phyloP scores from a whole-genome alignment of 139 green algal species.

The Chloropicon primus region DNA sequence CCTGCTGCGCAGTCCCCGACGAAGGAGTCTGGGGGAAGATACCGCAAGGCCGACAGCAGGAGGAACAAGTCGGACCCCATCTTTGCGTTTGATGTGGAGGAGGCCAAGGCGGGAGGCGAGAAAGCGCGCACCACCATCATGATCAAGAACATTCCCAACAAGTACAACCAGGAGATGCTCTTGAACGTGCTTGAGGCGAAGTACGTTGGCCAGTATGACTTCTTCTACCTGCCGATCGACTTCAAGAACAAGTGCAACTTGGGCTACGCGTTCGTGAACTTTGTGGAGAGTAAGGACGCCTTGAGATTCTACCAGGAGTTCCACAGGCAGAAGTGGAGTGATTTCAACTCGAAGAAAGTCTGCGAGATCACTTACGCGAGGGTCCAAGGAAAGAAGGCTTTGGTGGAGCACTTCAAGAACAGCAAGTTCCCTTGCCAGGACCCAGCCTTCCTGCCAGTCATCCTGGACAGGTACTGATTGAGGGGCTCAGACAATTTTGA shows the following conservation, averaged over 20 bases:
- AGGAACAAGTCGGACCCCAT: not conserved
- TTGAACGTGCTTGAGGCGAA: constrained; percentile 70
- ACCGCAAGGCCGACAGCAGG: no score
- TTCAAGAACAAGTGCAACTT: constrained; percentile 99
- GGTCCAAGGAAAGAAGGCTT: constrained; percentile 27
- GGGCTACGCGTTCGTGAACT: constrained; percentile 98
- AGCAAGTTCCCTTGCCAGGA: constrained; percentile 32
- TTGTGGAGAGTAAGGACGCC: constrained; percentile 64
- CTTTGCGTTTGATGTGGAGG: not conserved
- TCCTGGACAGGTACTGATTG: no score
- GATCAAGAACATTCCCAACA: constrained; percentile 99
- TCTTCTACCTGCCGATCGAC: constrained; percentile 63
- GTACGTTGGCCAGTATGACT: constrained; percentile 48
- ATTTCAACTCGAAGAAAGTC: constrained; percentile 73
- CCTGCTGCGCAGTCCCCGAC: no score
- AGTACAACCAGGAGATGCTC: constrained; percentile 99
- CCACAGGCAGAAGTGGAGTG: constrained; percentile 84
- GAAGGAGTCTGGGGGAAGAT: no score
- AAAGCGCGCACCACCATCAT: constrained; percentile 92
- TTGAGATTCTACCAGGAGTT: constrained; percentile 69
- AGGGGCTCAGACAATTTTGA: no score
- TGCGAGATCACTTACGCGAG: constrained; percentile 31
- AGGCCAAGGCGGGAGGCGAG: constrained; percentile 27
- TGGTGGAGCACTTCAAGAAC: constrained; percentile 28
- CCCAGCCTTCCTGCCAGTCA: constrained; percentile 24